Evolutionary conservation across 1,284 basidiomycete species (phyloP).

Genomic region (Vanrija pseudolonga): DNA sequence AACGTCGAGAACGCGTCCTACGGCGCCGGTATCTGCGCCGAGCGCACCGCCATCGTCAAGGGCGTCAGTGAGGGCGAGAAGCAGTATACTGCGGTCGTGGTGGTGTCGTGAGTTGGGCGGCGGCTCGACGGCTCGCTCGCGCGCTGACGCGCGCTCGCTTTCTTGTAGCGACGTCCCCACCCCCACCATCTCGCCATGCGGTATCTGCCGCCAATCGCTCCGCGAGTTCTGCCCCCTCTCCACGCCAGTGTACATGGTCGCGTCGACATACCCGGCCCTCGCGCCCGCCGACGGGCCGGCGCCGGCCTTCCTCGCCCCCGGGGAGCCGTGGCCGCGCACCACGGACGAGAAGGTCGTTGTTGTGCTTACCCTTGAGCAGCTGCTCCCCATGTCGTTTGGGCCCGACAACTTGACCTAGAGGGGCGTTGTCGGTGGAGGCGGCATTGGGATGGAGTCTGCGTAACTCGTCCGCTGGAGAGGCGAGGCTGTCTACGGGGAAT

Average conservation of each 20-base stretch:
- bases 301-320: constrained; percentile 13
- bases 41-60: constrained; percentile 81
- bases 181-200: constrained; percentile 71
- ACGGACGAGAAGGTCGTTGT: constrained; percentile 53
- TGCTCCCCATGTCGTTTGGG: constrained; percentile 85
- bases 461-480: neutral
- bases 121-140: neutral
- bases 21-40: constrained; percentile 71
- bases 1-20: constrained; percentile 91
- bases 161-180: constrained; percentile 58
- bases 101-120: constrained; percentile 59
- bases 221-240: constrained; percentile 74
- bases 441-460: too few relatives aligned
- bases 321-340: constrained; percentile 7
- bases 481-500: too few relatives aligned
- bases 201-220: constrained; percentile 85
- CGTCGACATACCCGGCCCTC: constrained; percentile 59
- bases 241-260: constrained; percentile 74
- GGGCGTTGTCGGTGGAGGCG: too few relatives aligned
- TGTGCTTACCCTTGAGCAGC: constrained; percentile 66
- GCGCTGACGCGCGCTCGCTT: neutral
- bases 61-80: constrained; percentile 71
- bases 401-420: constrained; percentile 57
- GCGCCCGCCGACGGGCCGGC: constrained; percentile 30
- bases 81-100: constrained; percentile 66